A percentile compares a stretch with the other conserved stretches of the same genome.
Conservation (phyloP, 1,284 basidiomycete genomes). For the Puccinia triticina region DNA sequence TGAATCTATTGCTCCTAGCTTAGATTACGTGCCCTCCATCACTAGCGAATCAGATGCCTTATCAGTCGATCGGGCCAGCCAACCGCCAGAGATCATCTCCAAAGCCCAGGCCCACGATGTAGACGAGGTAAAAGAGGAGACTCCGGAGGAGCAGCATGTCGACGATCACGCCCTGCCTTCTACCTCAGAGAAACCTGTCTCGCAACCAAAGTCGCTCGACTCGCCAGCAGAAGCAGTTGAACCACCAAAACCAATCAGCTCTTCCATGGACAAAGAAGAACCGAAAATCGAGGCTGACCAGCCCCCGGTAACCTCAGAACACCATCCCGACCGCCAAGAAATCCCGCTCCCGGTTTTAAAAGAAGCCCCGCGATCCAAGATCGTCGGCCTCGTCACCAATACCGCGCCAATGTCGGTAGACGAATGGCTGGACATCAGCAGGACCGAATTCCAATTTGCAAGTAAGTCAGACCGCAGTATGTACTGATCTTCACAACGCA, state of each 20-base stretch:
- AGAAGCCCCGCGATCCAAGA: neutral
- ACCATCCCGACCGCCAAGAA: neutral
- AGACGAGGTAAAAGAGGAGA: neutral
- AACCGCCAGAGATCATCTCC: constrained; percentile 12
- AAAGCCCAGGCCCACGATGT: neutral
- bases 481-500: no score
- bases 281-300: neutral
- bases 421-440: constrained; percentile 12
- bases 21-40: constrained; percentile 18
- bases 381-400: neutral
- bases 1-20: constrained; percentile 26
- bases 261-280: neutral
- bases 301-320: neutral
- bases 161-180: neutral
- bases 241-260: no score
- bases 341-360: neutral
- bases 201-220: neutral
- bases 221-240: neutral
- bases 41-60: neutral
- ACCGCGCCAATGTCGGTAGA: neutral
- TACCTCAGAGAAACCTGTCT: neutral
- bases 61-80: neutral
- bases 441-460: constrained; percentile 10
- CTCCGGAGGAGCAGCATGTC: neutral
- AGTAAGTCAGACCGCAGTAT: neutral